Conservation (phyloP, 2,329 filamentous ascomycete species). For the Beauveria australis region DNA sequence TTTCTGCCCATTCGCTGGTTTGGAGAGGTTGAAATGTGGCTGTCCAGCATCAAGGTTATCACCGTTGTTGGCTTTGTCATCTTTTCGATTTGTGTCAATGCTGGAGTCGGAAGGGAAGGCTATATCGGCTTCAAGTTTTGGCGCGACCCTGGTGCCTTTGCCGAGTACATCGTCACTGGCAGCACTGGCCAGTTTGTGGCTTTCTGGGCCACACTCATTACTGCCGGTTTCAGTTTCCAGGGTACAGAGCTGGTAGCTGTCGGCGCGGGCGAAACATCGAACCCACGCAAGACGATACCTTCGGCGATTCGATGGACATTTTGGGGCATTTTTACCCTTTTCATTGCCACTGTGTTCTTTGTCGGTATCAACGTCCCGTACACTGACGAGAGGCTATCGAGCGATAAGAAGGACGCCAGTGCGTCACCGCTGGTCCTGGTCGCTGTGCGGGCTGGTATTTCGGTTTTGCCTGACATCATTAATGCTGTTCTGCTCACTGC, state of each 20-base stretch:
- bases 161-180: slow-evolving; percentile 47
- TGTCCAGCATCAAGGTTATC: slow-evolving; percentile 68
- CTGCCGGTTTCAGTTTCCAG: slow-evolving; percentile 62
- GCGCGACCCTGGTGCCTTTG: slow-evolving; percentile 60
- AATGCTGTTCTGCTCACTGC: slow-evolving; percentile 72
- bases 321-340: slow-evolving; percentile 65
- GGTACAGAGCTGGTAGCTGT: slow-evolving; percentile 71
- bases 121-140: slow-evolving; percentile 69
- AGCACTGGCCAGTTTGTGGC: slow-evolving; percentile 55
- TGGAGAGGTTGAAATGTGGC: slow-evolving; percentile 72
- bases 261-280: slow-evolving; percentile 67
- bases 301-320: slow-evolving; percentile 66
- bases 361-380: slow-evolving; percentile 64
- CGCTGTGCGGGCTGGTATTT: slow-evolving; percentile 53
- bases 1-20: slow-evolving; percentile 65
- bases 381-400: slow-evolving; percentile 45
- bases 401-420: slow-evolving; percentile 46
- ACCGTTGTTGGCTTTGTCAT: slow-evolving; percentile 70
- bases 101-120: slow-evolving; percentile 60
- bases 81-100: slow-evolving; percentile 67
- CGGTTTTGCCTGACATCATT: slow-evolving; percentile 59
- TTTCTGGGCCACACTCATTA: slow-evolving; percentile 61
- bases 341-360: slow-evolving; percentile 58
- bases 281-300: slow-evolving; percentile 65
- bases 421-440: slow-evolving; percentile 59